Conservation (phyloP, 1,284 basidiomycete genomes). For the Phellinidium pouzarii region DNA sequence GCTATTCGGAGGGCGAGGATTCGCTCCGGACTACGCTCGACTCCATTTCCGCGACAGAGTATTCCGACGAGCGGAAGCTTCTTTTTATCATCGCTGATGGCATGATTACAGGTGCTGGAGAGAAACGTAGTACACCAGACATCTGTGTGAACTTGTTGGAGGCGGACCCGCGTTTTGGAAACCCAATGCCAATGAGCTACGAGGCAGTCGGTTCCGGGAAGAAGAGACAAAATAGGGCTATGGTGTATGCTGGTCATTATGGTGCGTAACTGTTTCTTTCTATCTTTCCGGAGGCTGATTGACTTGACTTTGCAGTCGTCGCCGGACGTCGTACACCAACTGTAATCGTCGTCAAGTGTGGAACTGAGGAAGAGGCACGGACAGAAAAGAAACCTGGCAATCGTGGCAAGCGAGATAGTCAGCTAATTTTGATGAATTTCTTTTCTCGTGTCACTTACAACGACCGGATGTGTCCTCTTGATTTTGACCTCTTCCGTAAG, state of each 20-base stretch:
- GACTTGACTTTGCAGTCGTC: constrained; percentile 40
- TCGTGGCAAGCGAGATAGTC: constrained; percentile 97
- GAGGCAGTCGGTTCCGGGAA: constrained; percentile 83
- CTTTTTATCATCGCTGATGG: constrained; percentile 96
- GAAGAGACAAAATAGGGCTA: constrained; percentile 90
- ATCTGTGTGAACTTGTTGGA: constrained; percentile 91
- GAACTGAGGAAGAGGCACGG: constrained; percentile 76
- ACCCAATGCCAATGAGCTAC: constrained; percentile 95
- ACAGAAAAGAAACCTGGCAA: constrained; percentile 94
- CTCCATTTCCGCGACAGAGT: constrained; percentile 84
- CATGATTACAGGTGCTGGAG: constrained; percentile 97
- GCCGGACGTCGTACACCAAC: constrained; percentile 89
- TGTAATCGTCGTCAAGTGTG: constrained; percentile 96
- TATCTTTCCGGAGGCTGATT: constrained; percentile 13
- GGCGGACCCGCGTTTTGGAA: constrained; percentile 92
- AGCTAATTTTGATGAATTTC: constrained; percentile 99
- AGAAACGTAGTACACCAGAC: constrained; percentile 92
- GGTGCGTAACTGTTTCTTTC: constrained; percentile 46
- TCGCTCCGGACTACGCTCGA: constrained; percentile 89
- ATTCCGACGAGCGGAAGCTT: constrained; percentile 88
- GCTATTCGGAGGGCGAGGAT: constrained; percentile 95
- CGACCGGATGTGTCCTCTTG: constrained; percentile 95
- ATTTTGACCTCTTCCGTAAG: constrained; percentile 98
- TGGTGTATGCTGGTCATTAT: constrained; percentile 99
- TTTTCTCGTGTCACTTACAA: constrained; percentile 99